Conservation (phyloP, 352 stramenopile genomes). For the Phytophthora nicotianae region DNA sequence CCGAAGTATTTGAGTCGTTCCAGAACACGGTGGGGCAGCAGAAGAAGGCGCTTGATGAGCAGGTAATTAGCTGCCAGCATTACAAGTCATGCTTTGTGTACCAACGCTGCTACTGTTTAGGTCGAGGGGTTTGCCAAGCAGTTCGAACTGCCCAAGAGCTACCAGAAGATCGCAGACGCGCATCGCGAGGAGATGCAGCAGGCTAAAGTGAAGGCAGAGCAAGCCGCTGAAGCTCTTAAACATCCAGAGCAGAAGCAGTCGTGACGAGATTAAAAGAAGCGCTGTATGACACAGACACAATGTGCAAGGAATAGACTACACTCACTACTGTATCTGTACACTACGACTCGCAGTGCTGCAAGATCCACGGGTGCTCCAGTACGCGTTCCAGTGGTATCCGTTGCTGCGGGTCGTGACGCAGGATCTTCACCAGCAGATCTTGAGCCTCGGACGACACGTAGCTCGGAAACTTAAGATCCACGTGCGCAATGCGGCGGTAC, state of each 20-base stretch:
- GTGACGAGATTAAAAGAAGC: constrained; percentile 3
- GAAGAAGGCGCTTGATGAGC: constrained; percentile 69
- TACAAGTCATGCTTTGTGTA: background rate
- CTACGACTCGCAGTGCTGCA: constrained; percentile 61
- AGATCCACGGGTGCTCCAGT: constrained; percentile 96
- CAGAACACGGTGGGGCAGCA: constrained; percentile 50
- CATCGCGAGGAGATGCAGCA: constrained; percentile 38
- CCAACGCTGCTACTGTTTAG: constrained; percentile 28
- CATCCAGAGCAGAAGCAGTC: constrained; percentile 16
- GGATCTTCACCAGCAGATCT: constrained; percentile 93
- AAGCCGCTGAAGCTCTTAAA: constrained; percentile 14
- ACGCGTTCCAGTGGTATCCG: constrained; percentile 93
- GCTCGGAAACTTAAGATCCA: constrained; percentile 96
- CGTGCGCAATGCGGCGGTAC: constrained; percentile 96
- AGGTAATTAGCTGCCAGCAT: constrained; percentile 37
- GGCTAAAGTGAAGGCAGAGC: constrained; percentile 12
- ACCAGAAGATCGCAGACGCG: constrained; percentile 69
- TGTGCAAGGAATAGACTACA: constrained; percentile 41
- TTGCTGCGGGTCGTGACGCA: constrained; percentile 96
- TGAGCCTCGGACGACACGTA: constrained; percentile 92
- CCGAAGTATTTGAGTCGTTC: constrained; percentile 66
- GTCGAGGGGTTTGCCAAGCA: constrained; percentile 73
- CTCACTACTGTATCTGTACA: constrained; percentile 39
- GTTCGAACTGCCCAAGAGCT: constrained; percentile 73
- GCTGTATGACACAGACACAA: constrained; percentile 29